Evolutionary conservation across 305 asterid species (phyloP), one percentile per base, ranked within the genome.

Genomic region (Rubia occidens): DNA sequence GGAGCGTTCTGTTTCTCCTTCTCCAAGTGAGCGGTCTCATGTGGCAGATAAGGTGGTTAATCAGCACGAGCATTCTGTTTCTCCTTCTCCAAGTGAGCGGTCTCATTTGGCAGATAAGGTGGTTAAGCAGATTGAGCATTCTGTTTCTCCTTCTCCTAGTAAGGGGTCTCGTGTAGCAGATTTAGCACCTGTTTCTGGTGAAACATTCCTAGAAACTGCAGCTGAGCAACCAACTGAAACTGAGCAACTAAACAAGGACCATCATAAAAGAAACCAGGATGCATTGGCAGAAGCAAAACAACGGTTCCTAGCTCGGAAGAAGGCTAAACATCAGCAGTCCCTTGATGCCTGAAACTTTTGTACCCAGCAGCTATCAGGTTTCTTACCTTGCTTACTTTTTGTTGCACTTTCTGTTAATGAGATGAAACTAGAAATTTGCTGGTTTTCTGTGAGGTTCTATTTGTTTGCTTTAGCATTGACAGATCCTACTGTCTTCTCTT

Each of bases 271-370:
- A 77, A 85, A 67, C 3, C 83, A 77, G 71, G 93, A 85, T 51
- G 86, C 91, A 29, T 75, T 91, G n/a, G 83, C 92, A 39, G 85
- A 86, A 21, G 89, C 95, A 18, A 89, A 85, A 79, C 95, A 80
- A 59, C 88, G 96, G 26, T 89, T 82, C 79, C 75, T 89, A 78
- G 96, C 95, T 2, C 70, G 98, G 67, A 91, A 91, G 84, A 91
- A 67, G 80, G 79, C 83, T 1, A 92, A 88, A 78, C 77, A 77
- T 20, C 76, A 79, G 45, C 49, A 47, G 39, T 17, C 4, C 7
- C 15, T 32, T 26, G 60, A 32, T 43, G 65, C 37, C 55, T 14
- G 5, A 11, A 51, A 13, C 74, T 71, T 35, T 32, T 59, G 63
- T 60, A 5, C 17, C 64, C 37, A 47, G 15, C 54, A 47, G 6